Base-by-base conservation (phyloP, 331 rosid species). In the Quercus tomentella region DNA sequence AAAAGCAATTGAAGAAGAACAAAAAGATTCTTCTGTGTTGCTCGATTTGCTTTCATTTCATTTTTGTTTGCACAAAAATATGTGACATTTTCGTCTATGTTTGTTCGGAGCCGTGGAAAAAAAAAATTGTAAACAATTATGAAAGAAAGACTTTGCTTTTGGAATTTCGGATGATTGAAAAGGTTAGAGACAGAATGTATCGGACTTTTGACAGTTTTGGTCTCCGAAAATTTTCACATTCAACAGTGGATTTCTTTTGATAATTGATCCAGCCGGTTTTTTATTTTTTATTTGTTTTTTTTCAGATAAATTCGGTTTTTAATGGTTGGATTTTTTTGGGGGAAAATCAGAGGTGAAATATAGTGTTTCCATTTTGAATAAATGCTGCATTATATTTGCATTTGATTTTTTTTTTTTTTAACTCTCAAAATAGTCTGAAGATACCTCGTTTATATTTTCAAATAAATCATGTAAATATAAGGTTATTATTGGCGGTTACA, bases 171-270 rank as follows among this genome's bases (percentile, higher is more conserved):
- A 67, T 8, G 15, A 67, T 20, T 45, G 37, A 67, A 67, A 20
- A 14, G 16, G 56, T 15, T 41, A 51, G 76, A n/a, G 60, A 56
- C 26, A 20, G 20, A 57, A 45, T 8, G 30, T 52, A 28, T 20
- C 33, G 67, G 0, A 0, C 45, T 55, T 31, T 51, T 60, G 69
- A 65, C 70, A 66, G 82, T 52, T 68, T 54, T 63, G 51, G 74
- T 33, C 67, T 28, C 15, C 43, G 56, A 52, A 61, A 65, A 57
- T 82, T 56, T 52, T 79, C 96, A 84, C 83, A 89, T 91, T 91
- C 87, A 75, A 84, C 92, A 93, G 88, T 79, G 43, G 14, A 21
- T 33, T 66, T 66, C 23, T 58, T 22, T n/a, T 11, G 54, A 49
- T 49, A 14, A 49, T 12, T 10, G 17, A 11, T 11, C 54, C 17